A percentile compares a stretch with the other conserved stretches of the same genome.
phyloP scores from a whole-genome alignment of 164 flowering plant genomes.

The Chloranthus sessilifolius region DNA sequence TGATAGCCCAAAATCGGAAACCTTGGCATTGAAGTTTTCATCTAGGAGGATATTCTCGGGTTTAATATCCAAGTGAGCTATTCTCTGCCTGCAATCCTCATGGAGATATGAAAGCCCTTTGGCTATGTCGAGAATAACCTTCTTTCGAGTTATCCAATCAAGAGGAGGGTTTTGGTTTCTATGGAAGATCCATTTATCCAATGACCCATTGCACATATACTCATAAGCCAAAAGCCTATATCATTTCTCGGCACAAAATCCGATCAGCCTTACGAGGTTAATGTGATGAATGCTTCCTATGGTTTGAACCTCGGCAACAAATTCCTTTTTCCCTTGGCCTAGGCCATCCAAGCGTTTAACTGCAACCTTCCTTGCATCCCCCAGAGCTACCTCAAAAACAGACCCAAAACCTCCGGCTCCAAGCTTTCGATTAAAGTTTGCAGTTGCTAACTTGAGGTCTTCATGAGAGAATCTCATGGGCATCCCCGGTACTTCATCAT shows the following conservation, averaged over 20 bases:
- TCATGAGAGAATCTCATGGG: conserved; percentile 6
- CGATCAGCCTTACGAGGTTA: conserved; percentile 7
- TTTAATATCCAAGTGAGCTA: conserved; percentile 11
- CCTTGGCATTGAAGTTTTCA: conserved; percentile 20
- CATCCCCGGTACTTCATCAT: conserved; percentile 16
- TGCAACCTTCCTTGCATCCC: conserved; percentile 2
- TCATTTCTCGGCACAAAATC: conserved; percentile 4
- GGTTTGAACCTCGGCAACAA: conserved; percentile 2
- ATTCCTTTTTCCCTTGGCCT: conserved; percentile 9
- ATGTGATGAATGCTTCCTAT: conserved; percentile 11
- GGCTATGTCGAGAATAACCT: neutral
- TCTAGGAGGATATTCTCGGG: conserved; percentile 9
- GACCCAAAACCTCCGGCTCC: conserved; percentile 10
- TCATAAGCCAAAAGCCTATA: conserved; percentile 6
- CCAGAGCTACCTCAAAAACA: conserved; percentile 1
- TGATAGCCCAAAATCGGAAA: conserved; percentile 26
- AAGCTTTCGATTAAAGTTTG: neutral
- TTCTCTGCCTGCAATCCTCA: conserved; percentile 8
- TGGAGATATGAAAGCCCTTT: conserved; percentile 8
- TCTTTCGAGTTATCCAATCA: conserved; percentile 12
- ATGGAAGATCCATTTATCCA: conserved; percentile 7
- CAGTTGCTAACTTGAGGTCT: neutral
- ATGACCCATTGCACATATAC: conserved; percentile 8
- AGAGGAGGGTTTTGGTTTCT: conserved; percentile 4
- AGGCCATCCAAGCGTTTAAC: conserved; percentile 7